A percentile compares a stretch with the other conserved stretches of the same genome.
Conservation (phyloP, 352 stramenopile species). For the Phytopythium helicoides region DNA sequence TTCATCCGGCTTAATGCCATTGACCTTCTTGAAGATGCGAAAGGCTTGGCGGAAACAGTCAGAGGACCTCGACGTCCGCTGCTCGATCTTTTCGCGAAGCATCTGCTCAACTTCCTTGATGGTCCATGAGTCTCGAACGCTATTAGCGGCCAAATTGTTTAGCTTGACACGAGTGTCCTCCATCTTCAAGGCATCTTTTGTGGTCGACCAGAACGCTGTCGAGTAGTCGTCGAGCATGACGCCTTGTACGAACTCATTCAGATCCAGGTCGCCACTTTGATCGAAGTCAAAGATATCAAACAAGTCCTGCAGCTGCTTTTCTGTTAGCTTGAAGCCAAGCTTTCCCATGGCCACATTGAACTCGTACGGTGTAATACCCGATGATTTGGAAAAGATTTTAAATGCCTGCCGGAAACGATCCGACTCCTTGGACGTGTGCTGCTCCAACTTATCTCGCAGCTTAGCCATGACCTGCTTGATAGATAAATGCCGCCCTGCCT, state of each 20-base stretch:
- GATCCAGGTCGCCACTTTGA: slow-evolving; percentile 67
- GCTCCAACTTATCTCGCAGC: slow-evolving; percentile 61
- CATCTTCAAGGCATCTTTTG: slow-evolving; percentile 52
- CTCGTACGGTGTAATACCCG: slow-evolving; percentile 50
- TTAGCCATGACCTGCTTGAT: slow-evolving; percentile 56
- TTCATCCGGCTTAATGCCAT: slow-evolving; percentile 69
- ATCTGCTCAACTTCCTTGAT: slow-evolving; percentile 79
- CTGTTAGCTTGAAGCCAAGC: slow-evolving; percentile 51
- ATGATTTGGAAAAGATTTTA: slow-evolving; percentile 65
- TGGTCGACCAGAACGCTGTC: slow-evolving; percentile 46
- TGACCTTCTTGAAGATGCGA: slow-evolving; percentile 82
- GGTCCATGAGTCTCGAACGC: slow-evolving; percentile 67
- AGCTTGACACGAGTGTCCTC: slow-evolving; percentile 42
- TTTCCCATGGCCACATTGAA: slow-evolving; percentile 53
- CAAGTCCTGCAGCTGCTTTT: slow-evolving; percentile 49
- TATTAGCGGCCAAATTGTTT: slow-evolving; percentile 69
- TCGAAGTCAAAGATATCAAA: slow-evolving; percentile 79
- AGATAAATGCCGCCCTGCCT: slow-evolving; percentile 38
- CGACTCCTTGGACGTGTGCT: slow-evolving; percentile 62
- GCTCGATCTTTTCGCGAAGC: slow-evolving; percentile 81
- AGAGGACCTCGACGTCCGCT: slow-evolving; percentile 69
- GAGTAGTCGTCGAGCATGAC: slow-evolving; percentile 72
- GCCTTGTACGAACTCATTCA: slow-evolving; percentile 82
- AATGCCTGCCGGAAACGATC: slow-evolving; percentile 77
- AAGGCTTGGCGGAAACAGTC: slow-evolving; percentile 82